Conservation (phyloP, 345 rosid genomes). For the Cardamine resedifolia region DNA sequence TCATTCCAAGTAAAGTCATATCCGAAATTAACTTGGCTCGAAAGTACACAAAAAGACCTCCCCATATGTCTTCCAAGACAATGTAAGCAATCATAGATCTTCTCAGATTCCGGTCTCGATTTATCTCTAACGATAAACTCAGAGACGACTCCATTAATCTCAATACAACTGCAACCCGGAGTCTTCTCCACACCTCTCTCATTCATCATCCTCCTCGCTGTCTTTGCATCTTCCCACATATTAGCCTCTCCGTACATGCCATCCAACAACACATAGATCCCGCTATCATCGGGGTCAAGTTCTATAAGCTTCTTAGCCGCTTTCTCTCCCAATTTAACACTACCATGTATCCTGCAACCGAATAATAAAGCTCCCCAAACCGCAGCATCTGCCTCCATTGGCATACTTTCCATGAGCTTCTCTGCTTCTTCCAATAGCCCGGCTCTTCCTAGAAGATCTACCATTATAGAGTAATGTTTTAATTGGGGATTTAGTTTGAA, state of each 20-base stretch:
- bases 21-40: background rate
- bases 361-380: conserved; percentile 86
- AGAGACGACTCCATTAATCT: conserved; percentile 55
- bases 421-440: conserved; percentile 79
- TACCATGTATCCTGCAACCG: conserved; percentile 70
- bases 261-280: conserved; percentile 74
- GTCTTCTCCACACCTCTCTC: conserved; percentile 74
- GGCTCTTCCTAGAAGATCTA: conserved; percentile 83
- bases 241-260: conserved; percentile 74
- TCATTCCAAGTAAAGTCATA: background rate
- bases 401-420: conserved; percentile 64
- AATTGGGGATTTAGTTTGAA: conserved; percentile 55
- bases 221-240: conserved; percentile 69
- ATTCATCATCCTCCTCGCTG: conserved; percentile 63
- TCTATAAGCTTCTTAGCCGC: conserved; percentile 76
- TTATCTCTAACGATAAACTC: conserved; percentile 77
- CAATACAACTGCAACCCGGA: conserved; percentile 80
- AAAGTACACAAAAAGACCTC: background rate
- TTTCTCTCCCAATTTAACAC: conserved; percentile 63
- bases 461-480: conserved; percentile 91
- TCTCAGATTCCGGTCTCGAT: conserved; percentile 51
- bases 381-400: conserved; percentile 67
- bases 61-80: conserved; percentile 48
- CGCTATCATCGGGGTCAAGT: conserved; percentile 76
- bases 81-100: conserved; percentile 58